These are phyloP conservation scores for sweet orange (Citrus sinensis) DNA, from an alignment of 345 rosid species.

Conservation along the genomic window DNA sequence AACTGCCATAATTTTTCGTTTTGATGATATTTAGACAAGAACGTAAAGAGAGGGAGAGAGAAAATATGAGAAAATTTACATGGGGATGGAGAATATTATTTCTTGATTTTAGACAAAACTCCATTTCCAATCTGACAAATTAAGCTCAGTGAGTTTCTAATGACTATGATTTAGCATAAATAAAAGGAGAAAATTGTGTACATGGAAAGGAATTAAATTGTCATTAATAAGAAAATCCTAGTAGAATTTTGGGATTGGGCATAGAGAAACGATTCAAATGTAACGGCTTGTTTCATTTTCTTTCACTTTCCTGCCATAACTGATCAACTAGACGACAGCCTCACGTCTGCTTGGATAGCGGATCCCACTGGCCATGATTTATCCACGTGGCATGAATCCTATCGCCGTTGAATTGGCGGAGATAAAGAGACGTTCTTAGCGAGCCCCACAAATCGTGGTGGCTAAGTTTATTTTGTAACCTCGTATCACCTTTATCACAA, in stretches of 20 bases:
- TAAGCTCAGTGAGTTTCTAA: neutral
- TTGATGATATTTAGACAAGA: neutral
- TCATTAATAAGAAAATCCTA: neutral
- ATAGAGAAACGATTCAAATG: neutral
- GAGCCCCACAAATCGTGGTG: too few species aligned
- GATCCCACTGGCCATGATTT: neutral
- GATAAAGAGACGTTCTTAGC: neutral
- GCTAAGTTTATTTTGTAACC: too few species aligned
- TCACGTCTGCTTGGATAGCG: neutral
- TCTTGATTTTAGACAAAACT: neutral
- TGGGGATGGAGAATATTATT: neutral
- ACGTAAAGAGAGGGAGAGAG: neutral
- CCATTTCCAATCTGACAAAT: slow-evolving; percentile 2
- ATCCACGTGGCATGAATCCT: neutral
- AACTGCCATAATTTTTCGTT: neutral
- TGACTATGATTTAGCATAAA: neutral
- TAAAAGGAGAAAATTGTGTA: neutral
- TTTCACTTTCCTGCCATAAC: neutral
- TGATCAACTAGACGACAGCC: neutral
- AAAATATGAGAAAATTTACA: slow-evolving; percentile 3
- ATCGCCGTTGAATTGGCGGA: neutral
- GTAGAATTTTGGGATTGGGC: neutral
- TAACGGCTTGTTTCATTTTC: neutral
- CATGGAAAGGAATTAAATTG: neutral
- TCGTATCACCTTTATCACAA: too few species aligned